Percentiles rank a stretch among this genome's conserved stretches.
Conservation (phyloP, 345 rosid species). For the Draba incana region DNA sequence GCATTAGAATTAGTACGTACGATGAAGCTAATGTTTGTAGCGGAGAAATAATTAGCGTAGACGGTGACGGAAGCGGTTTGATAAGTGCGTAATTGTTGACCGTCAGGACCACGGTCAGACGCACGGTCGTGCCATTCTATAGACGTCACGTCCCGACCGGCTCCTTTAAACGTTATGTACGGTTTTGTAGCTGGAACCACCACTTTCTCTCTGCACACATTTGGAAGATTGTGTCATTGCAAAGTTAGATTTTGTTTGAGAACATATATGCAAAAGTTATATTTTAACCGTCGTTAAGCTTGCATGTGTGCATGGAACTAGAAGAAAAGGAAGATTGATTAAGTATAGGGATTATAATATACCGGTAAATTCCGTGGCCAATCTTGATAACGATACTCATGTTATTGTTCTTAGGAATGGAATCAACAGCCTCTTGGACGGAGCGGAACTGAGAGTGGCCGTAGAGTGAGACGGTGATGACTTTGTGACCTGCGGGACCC, state of each 20-base stretch:
- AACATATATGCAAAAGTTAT: background rate
- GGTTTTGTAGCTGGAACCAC: conserved; percentile 83
- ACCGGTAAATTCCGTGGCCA: conserved; percentile 78
- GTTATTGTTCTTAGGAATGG: conserved; percentile 66
- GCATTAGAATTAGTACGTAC: conserved; percentile 45
- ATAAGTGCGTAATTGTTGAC: conserved; percentile 90
- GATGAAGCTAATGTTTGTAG: conserved; percentile 86
- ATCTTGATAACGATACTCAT: conserved; percentile 65
- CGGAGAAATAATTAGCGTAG: conserved; percentile 79
- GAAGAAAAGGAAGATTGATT: background rate
- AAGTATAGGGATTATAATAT: background rate
- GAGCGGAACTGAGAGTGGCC: conserved; percentile 71
- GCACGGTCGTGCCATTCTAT: conserved; percentile 99
- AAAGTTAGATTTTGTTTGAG: background rate
- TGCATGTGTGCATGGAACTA: background rate
- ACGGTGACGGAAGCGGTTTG: conserved; percentile 92
- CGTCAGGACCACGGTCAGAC: conserved; percentile 75
- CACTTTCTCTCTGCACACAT: conserved; percentile 76
- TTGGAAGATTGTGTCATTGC: background rate
- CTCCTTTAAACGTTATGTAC: conserved; percentile 84
- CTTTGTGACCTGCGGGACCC: conserved; percentile 74
- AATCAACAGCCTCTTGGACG: conserved; percentile 84
- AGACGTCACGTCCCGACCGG: conserved; percentile 75
- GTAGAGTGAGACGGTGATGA: conserved; percentile 62
- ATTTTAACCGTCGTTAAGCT: background rate